These are phyloP conservation scores for Cercospora zeae-maydis DNA, from an alignment of 2,329 filamentous ascomycete species.

Conservation along the genomic window DNA sequence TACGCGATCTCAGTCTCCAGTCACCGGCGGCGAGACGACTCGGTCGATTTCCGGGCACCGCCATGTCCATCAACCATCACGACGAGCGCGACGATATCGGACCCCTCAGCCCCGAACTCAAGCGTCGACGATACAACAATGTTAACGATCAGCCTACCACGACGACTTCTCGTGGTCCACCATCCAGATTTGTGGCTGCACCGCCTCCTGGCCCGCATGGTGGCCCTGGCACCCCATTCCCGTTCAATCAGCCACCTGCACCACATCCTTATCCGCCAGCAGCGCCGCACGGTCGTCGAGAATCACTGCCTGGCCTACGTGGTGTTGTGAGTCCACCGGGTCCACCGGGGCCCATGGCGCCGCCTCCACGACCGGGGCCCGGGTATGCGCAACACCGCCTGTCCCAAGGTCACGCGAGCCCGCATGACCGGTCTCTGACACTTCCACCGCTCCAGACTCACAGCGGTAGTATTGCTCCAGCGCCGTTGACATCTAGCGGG, in stretches of 20 bases:
- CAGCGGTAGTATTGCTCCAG: constrained; percentile 20
- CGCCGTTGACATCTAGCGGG: constrained; percentile 18
- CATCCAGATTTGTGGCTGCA: constrained; percentile 30
- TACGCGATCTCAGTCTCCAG: constrained; percentile 36
- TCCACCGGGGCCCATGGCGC: constrained; percentile 47
- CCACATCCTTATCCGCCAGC: constrained; percentile 42
- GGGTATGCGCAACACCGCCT: constrained; percentile 37
- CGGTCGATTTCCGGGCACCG: constrained; percentile 29
- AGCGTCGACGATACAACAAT: constrained; percentile 59
- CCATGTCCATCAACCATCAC: constrained; percentile 32
- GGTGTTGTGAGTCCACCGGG: constrained; percentile 35
- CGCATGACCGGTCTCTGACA: constrained; percentile 49
- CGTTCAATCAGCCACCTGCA: constrained; percentile 37
- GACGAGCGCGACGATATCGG: constrained; percentile 42
- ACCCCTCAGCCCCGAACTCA: constrained; percentile 54
- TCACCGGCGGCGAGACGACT: constrained; percentile 33
- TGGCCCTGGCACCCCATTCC: constrained; percentile 40
- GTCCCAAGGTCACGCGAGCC: constrained; percentile 29
- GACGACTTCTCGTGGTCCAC: constrained; percentile 39
- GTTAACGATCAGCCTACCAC: constrained; percentile 38
- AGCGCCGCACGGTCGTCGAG: constrained; percentile 33
- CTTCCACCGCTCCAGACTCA: constrained; percentile 53
- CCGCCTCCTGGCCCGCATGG: constrained; percentile 19
- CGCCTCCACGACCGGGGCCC: constrained; percentile 50
- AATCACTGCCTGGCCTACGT: constrained; percentile 43